Conservation (phyloP, 345 rosid species). For the Excoecaria agallocha region DNA sequence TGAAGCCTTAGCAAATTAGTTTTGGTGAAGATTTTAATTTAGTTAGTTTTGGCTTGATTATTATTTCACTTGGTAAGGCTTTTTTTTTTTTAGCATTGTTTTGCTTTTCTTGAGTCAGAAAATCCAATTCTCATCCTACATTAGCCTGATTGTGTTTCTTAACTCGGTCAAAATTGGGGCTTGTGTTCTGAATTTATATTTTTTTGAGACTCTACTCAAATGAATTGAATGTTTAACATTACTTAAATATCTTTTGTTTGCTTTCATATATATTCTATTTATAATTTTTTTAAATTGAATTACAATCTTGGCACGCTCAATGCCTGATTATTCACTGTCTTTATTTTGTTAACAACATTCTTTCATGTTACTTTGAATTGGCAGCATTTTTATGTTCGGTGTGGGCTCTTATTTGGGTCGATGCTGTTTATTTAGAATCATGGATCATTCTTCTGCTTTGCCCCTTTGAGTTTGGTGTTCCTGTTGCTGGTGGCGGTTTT, state of each 20-base stretch:
- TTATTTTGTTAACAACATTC: background rate
- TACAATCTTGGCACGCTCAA: background rate
- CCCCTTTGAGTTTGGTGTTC: slow-evolving; percentile 10
- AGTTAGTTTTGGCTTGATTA: background rate
- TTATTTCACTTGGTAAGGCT: background rate
- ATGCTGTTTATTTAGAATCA: background rate
- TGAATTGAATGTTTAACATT: too few species aligned
- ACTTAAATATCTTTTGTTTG: too few species aligned
- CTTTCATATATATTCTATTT: too few species aligned
- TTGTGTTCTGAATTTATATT: background rate
- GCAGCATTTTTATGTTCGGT: background rate
- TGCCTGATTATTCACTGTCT: background rate
- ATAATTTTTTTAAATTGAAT: background rate
- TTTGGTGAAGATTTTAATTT: background rate
- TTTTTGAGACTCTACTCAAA: background rate
- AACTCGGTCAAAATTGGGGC: background rate
- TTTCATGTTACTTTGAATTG: background rate
- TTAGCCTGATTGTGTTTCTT: background rate
- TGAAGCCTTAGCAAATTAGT: background rate
- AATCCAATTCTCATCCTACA: background rate
- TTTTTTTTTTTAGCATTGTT: background rate
- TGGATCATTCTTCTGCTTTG: slow-evolving; percentile 12
- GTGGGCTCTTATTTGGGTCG: background rate
- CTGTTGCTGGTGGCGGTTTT: background rate
- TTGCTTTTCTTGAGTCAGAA: background rate